Evolutionary conservation across 768 basidiomycete genomes (phyloP), one percentile per base, ranked within the genome.

Genomic region (Naematelia aurantialba): DNA sequence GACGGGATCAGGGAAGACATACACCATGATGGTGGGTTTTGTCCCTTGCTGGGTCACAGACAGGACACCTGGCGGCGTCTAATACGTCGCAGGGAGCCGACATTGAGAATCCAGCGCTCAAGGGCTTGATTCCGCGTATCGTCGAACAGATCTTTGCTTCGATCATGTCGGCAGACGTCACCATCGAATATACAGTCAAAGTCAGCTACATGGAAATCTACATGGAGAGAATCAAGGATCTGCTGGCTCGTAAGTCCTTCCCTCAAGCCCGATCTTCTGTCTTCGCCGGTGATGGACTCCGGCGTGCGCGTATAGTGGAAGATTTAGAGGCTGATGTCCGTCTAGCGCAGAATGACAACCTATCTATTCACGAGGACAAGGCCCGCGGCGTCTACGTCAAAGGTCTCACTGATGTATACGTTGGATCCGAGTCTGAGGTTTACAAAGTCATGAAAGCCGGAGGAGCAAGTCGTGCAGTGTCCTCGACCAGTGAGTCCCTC

Each of bases 131-230:
- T 64, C 96, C 96, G 53, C 87, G 96, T 55, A 97, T 99, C 64
- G 94, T 94, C 3, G 93, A 99, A 76, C 96, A 99, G 78, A 96
- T 99, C 74, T 99, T 99, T 78, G 89, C 92, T 64, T 91, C 91
- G 51, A 99, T 99, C 74, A 87, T 96, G 58, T 87, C 91, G 72
- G 94, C 92, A 56, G 94, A 97, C 67, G 84, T 89, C 31, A 90
- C 91, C 77, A 80, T 99, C 58, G 96, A 99, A 78, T 99, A 99
- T 77, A 85, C 97, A 65, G 96, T 99, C 76, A 99, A 99, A 80
- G 96, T 97, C 52, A 96, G 91, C 31, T 99, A 98, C 78, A 97
- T 99, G 94, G 96, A 99, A 80, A 98, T 99, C 60, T 99, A 99
- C 78, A 83, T 98, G 61, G 96, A 99, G 79, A 85, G 87, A 62